These are phyloP conservation scores for Boletus rubropictus DNA, from an alignment of 768 basidiomycete species.

Conservation along the genomic window DNA sequence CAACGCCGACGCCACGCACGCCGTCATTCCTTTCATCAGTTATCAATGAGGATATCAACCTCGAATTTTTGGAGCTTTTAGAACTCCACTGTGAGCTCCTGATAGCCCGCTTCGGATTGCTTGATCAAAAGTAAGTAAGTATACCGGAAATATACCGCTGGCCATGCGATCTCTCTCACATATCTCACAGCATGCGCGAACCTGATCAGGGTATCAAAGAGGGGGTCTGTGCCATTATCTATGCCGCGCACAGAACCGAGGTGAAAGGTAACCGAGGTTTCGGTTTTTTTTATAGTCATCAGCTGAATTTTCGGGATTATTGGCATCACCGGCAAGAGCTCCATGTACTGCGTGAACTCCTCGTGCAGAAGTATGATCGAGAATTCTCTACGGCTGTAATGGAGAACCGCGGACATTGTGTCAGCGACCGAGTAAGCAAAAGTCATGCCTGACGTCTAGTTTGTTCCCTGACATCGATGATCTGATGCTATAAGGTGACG, in stretches of 20 bases:
- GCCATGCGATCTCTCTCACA: constrained; percentile 5
- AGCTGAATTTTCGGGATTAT: constrained; percentile 1
- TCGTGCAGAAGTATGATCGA: constrained; percentile 94
- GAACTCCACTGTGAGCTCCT: constrained; percentile 95
- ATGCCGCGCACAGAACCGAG: constrained; percentile 88
- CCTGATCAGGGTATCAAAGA: constrained; percentile 86
- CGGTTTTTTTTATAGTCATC: neutral
- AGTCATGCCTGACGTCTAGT: neutral
- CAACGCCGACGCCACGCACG: constrained; percentile 17
- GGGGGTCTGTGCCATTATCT: constrained; percentile 82
- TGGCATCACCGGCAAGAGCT: constrained; percentile 51
- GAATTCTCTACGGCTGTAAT: constrained; percentile 83
- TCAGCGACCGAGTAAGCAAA: constrained; percentile 75
- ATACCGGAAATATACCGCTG: neutral
- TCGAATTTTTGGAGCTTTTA: constrained; percentile 86
- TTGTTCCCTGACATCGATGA: neutral
- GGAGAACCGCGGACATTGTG: constrained; percentile 77
- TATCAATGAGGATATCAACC: constrained; percentile 78
- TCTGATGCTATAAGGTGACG: constrained; percentile 47
- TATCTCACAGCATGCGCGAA: constrained; percentile 53
- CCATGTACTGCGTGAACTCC: constrained; percentile 83
- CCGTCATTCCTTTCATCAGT: constrained; percentile 36
- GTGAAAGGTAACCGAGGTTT: constrained; percentile 57
- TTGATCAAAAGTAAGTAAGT: constrained; percentile 83
- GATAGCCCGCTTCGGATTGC: constrained; percentile 82